phyloP scores from a whole-genome alignment of 148 eudicot genomes.

The Amaranthus palmeri region DNA sequence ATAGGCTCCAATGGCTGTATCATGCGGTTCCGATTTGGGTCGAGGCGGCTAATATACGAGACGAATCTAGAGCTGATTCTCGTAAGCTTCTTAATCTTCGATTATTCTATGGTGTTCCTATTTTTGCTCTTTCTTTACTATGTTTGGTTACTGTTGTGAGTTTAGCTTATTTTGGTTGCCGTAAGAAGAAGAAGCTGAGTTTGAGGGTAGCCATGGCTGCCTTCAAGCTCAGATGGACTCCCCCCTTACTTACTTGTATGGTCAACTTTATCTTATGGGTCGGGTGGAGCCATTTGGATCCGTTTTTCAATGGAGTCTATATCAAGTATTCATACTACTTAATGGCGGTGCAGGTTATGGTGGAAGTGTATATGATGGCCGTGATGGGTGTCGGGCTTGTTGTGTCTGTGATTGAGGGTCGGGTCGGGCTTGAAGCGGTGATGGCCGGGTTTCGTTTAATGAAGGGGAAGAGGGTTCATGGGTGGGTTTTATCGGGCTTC shows the following conservation, averaged over 20 bases:
- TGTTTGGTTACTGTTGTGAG: slow-evolving; percentile 30
- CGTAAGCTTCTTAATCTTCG: slow-evolving; percentile 24
- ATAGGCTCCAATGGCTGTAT: slow-evolving; percentile 17
- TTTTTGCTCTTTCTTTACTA: slow-evolving; percentile 37
- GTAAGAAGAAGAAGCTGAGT: not conserved
- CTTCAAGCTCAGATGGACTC: slow-evolving; percentile 1
- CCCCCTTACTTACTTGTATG: not conserved
- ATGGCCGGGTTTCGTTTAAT: slow-evolving; percentile 26
- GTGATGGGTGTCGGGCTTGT: slow-evolving; percentile 17
- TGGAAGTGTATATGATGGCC: slow-evolving; percentile 9
- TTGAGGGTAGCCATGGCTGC: slow-evolving; percentile 10
- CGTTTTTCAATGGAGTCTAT: not conserved
- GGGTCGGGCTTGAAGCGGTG: slow-evolving; percentile 29
- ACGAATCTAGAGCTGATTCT: slow-evolving; percentile 18
- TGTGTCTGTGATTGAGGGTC: slow-evolving; percentile 31
- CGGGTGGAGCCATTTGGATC: slow-evolving; percentile 3
- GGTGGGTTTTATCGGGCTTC: slow-evolving; percentile 26
- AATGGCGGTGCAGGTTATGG: not conserved
- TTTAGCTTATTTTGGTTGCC: slow-evolving; percentile 2
- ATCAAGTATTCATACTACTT: not conserved
- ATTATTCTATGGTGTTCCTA: slow-evolving; percentile 25
- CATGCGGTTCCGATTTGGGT: slow-evolving; percentile 2
- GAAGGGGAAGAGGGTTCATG: slow-evolving; percentile 33
- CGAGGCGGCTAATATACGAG: slow-evolving; percentile 11
- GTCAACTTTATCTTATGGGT: slow-evolving; percentile 4